Evolutionary conservation across 306 rosid species (phyloP), one percentile per base, ranked within the genome.

Genomic region (Mimosa bimucronata): DNA sequence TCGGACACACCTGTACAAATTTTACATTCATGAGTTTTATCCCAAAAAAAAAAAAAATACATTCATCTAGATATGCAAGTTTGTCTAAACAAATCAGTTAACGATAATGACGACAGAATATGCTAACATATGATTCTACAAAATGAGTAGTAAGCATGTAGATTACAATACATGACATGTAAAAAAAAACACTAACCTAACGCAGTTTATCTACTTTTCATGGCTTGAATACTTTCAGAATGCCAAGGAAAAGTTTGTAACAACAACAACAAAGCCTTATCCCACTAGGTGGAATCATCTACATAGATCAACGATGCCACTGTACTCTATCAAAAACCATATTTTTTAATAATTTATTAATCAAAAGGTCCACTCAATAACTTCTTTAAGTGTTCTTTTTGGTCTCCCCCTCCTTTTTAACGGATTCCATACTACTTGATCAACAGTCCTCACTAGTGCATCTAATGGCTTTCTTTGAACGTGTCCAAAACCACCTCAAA

Each of bases 1-100:
- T 93, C 99, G 21, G 99, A 95, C 52, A 95, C 98, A 82, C 99
- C 99, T 93, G 90, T 48, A 74, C 73, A 83, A 86, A 74, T 77
- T 62, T 66, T 79, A 66, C 78, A 75, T 65, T 80, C 44, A 73
- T 72, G 74, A 86, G 77, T 74, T 74, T 73, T 78, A 42, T 38
- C 19, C 42, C 29, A 53, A 55, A 69, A 75, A 60, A 38, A 53
- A 55, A 69, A 75, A 60, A 60, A 26, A 1, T 69, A 58, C 71
- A 72, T 46, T 72, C 57, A 79, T 53, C 71, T 50, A 70, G 45
- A 71, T 31, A 74, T 30, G 66, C 77, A 75, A 76, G 48, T 65
- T 31, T 12, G 38, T 40, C 78, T 55, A 25, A 30, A 57, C 3
- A 8, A 71, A 77, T 40, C 66, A 66, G 34, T 50, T 70, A 37